Evolutionary conservation across 1,139 yeast genomes (phyloP), one percentile per base, ranked within the genome.

Genomic region (Suhomyces bolitotheri): DNA sequence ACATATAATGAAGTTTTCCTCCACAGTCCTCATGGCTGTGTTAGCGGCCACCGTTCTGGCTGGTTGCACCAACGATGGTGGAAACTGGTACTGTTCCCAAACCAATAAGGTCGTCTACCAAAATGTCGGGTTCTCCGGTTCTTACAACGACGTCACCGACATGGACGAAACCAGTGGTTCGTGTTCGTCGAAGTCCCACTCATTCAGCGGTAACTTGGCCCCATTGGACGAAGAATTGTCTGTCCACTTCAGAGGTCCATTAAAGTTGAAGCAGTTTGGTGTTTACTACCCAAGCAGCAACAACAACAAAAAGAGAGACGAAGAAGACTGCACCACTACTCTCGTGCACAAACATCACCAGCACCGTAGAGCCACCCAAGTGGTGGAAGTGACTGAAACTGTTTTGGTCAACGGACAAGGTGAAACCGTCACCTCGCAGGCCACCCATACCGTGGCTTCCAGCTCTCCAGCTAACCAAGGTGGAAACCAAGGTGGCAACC

Each of bases 161-260:
- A 68, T 70, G 62, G 60, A 76, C 50, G 73, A 73, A 36, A 54
- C 60, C 27, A 47, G 66, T 20, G 79, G 76, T 22, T 44, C 60
- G 12, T 82, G 92, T 65, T 47, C 75, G 12, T 81, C 84, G 57
- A 64, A 64, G 43, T 52, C 70, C 32, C 49, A 62, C 22, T 53
- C 71, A 34, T 82, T 83, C 56, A 60, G 70, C 13, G 92, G 92
- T 26, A 59, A 73, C 38, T 75, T 80, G 59, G 66, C 89, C 30
- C 94, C 94, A 11, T 61, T 83, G 38, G 69, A 82, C 45, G 82
- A 76, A 47, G 87, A 80, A 51, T 63, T 84, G 36, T 80, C 89
- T n/a, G 86, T 83, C 22, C 94, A 84, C 58, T 76, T 83, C 60
- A 78, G 94, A 69, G 94, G 94, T 47, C 94, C 94, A 15, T 56